These are phyloP conservation scores for Talaromyces sp. DNA, from an alignment of 2,329 filamentous ascomycete genomes.

Conservation along the genomic window DNA sequence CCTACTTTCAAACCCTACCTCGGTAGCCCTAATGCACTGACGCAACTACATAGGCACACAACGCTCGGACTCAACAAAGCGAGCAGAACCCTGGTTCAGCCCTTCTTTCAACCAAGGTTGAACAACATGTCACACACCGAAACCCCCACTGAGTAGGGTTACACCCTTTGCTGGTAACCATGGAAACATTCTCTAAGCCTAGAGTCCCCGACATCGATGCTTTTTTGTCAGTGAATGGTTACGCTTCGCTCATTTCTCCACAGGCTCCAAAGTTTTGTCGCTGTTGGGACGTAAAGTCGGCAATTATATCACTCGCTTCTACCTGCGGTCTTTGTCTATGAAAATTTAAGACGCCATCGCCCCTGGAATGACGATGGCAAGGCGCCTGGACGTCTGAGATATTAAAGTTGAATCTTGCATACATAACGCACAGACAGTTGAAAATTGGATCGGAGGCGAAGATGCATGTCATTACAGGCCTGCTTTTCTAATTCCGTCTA, in stretches of 20 bases:
- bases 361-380: not conserved
- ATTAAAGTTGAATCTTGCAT: not conserved
- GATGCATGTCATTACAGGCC: not conserved
- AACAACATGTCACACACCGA: not conserved
- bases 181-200: not conserved
- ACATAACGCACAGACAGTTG: not conserved
- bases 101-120: not conserved
- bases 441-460: not conserved
- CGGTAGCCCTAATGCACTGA: not conserved
- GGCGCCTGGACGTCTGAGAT: not conserved
- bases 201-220: not conserved
- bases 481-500: not conserved
- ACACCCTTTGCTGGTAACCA: not conserved
- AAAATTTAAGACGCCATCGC: not conserved
- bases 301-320: not conserved
- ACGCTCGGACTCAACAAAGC: slow-evolving; percentile 1
- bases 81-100: not conserved
- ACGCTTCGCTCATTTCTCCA: not conserved
- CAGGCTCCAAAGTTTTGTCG: not conserved
- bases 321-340: not conserved
- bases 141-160: not conserved
- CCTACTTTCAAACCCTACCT: not conserved
- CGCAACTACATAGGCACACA: not conserved
- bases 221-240: not conserved
- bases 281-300: not conserved